These are phyloP conservation scores for Martensiomyces pterosporus DNA, from an alignment of 192 early-diverging fungal genomes.

Conservation along the genomic window DNA sequence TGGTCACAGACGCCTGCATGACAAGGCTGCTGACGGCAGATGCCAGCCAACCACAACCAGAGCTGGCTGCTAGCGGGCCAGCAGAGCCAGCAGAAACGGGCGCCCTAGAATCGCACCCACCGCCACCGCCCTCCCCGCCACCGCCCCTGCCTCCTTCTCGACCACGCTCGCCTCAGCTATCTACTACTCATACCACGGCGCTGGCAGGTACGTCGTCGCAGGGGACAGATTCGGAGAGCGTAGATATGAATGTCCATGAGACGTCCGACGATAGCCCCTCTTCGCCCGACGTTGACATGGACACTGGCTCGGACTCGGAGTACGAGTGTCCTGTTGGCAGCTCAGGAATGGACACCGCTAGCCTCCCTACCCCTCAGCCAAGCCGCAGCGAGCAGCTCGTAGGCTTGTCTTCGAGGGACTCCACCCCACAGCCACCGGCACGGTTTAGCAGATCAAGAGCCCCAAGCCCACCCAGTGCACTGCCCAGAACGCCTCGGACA, in stretches of 20 bases:
- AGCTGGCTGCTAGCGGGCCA: too few species aligned
- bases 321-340: too few species aligned
- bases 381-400: too few species aligned
- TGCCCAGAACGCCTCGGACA: constrained; percentile 14
- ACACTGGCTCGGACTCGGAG: constrained; percentile 32
- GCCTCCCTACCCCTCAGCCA: not conserved
- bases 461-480: constrained; percentile 33
- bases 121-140: too few species aligned
- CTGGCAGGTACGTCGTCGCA: not conserved
- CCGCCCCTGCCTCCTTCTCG: too few species aligned
- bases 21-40: constrained; percentile 14
- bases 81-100: too few species aligned
- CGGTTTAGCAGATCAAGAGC: constrained; percentile 31
- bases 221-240: constrained; percentile 1
- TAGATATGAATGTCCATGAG: constrained; percentile 9
- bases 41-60: too few species aligned
- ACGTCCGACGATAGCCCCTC: constrained; percentile 1
- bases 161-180: too few species aligned
- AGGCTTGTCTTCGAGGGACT: constrained; percentile 5
- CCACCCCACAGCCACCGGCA: constrained; percentile 3
- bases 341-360: too few species aligned
- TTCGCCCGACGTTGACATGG: constrained; percentile 31
- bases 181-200: too few species aligned
- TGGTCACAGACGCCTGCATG: constrained; percentile 26
- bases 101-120: too few species aligned